phyloP scores from a whole-genome alignment of 2,329 filamentous ascomycete genomes.

The Aspergillus sp. region DNA sequence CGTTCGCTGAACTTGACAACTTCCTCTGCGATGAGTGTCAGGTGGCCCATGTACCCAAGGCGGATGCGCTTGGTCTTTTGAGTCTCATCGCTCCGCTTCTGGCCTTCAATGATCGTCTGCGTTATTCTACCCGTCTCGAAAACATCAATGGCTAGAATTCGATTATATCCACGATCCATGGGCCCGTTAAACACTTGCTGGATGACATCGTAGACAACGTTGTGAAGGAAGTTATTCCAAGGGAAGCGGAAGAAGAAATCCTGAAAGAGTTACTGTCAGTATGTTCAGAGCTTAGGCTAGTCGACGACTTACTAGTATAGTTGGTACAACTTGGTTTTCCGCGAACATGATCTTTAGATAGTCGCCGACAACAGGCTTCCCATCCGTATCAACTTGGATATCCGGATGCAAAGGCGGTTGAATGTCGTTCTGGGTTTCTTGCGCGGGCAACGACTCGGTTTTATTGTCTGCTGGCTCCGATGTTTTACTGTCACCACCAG shows the following conservation, averaged over 20 bases:
- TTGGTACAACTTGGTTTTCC: slow-evolving; percentile 88
- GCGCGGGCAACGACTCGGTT: slow-evolving; percentile 22
- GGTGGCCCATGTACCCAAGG: slow-evolving; percentile 96
- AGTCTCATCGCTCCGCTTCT: slow-evolving; percentile 80
- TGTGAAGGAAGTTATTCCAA: slow-evolving; percentile 99
- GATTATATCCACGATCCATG: slow-evolving; percentile 94
- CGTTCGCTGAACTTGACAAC: slow-evolving; percentile 98
- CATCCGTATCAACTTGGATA: slow-evolving; percentile 61
- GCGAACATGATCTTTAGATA: slow-evolving; percentile 96
- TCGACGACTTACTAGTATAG: slow-evolving; percentile 74
- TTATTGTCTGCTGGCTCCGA: slow-evolving; percentile 13
- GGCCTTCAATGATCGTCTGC: slow-evolving; percentile 86
- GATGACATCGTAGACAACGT: slow-evolving; percentile 97
- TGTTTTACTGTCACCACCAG: slow-evolving; percentile 19
- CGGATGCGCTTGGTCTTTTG: slow-evolving; percentile 83
- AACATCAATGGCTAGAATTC: slow-evolving; percentile 82
- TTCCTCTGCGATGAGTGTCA: slow-evolving; percentile 95
- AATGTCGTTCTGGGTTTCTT: slow-evolving; percentile 21
- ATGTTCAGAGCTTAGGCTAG: not conserved
- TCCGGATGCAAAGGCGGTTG: slow-evolving; percentile 32
- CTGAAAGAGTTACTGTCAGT: slow-evolving; percentile 45
- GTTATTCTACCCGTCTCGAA: slow-evolving; percentile 91
- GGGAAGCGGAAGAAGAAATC: slow-evolving; percentile 98
- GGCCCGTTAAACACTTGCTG: slow-evolving; percentile 99
- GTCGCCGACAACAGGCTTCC: slow-evolving; percentile 84